Evolutionary conservation across 2,329 filamentous ascomycete species (phyloP), one percentile per base, ranked within the genome.

Genomic region (Zymoseptoria brevis): DNA sequence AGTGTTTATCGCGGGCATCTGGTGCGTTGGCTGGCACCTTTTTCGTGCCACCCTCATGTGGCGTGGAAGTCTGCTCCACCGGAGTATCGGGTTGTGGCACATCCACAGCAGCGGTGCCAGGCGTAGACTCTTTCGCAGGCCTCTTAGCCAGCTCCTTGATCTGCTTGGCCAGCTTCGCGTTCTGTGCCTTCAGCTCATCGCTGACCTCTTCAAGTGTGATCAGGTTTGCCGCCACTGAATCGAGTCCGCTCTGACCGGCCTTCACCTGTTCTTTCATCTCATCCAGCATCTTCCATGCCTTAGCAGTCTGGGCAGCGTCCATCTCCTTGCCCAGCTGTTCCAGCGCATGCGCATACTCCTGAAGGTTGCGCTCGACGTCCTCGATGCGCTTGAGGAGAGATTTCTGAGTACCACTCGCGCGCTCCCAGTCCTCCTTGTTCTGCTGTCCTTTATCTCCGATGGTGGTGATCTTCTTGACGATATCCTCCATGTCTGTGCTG

Each of bases 251-350:
- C 30, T 59, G 53, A 3, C 53, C 56, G 5, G 64, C 59, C 54
- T 68, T 61, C 19, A 67, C 54, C 5, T 57, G 51, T 13, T 58
- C 57, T 2, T 64, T 63, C 5, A 68, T 29, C 13, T 54, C 49
- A 19, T 60, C 51, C 22, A 68, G 58, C 29, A 30, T 58, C 13
- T 64, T 22, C 30, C 60, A 54, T 49, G 66, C 64, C 35, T 60
- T 26, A 1, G 8, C 48, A 24, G 60, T 60, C 24, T 68, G 57
- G 13, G 41, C 50, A 19, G 54, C 56, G 22, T 69, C 64, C 3
- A 66, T 54, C 1, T 66, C 61, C 41, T 59, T 63, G n/a, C 68
- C 54, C n/a, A 65, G 61, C 41, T 67, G 61, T 19, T 66, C 54
- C n/a, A 67, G 35, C 6, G 58, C 62, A 50, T 62, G 19, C 41